phyloP scores from a whole-genome alignment of 805 yeast species.

The Candida silvatica region DNA sequence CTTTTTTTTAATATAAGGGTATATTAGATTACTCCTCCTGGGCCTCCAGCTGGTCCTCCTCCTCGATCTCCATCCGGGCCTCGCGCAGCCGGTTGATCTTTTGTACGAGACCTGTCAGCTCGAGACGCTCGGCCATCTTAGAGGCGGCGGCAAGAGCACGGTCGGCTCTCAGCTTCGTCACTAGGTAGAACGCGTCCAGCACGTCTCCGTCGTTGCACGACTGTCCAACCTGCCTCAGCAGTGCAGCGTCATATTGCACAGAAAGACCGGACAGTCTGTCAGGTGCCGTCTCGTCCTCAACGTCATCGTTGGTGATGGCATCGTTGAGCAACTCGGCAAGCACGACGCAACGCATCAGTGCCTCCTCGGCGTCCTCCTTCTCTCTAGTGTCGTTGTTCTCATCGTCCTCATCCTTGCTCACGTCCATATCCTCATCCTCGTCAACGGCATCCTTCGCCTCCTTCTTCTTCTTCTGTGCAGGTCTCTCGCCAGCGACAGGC shows the following conservation, averaged over 20 bases:
- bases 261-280: conserved; percentile 47
- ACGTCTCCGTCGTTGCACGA: conserved; percentile 62
- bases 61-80: conserved; percentile 30
- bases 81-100: conserved; percentile 49
- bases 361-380: conserved; percentile 47
- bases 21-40: no score
- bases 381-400: conserved; percentile 15
- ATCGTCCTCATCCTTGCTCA: conserved; percentile 20
- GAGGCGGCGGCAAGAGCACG: conserved; percentile 73
- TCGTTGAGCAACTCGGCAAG: conserved; percentile 58
- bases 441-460: conserved; percentile 21
- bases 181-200: conserved; percentile 63
- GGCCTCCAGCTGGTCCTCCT: conserved; percentile 1
- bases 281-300: conserved; percentile 25
- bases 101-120: conserved; percentile 41
- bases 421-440: conserved; percentile 41
- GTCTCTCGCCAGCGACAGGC: conserved; percentile 43
- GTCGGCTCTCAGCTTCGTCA: conserved; percentile 60
- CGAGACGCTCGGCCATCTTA: conserved; percentile 73
- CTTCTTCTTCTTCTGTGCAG: conserved; percentile 14
- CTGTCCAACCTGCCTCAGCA: conserved; percentile 66
- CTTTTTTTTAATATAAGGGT: not conserved
- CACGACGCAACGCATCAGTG: conserved; percentile 48
- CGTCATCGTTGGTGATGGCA: conserved; percentile 33
- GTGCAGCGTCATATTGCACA: conserved; percentile 60